Evolutionary conservation across 495 filamentous ascomycete genomes (phyloP).

Genomic region (Aspergillus steynii): DNA sequence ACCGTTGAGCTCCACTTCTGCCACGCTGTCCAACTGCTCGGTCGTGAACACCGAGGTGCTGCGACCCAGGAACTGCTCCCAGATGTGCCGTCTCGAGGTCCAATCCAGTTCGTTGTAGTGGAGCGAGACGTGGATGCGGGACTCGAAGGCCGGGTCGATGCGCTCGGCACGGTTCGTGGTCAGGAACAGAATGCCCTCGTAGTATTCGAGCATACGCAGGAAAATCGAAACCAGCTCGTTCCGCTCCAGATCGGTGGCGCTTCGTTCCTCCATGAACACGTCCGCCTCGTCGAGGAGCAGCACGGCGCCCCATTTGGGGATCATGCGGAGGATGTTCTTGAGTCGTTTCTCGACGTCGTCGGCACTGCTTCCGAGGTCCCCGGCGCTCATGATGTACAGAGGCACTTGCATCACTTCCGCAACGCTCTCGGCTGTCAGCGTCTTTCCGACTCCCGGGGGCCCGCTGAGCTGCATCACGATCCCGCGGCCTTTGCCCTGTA

Average conservation of each 20-base stretch:
- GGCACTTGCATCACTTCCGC: constrained; percentile 33
- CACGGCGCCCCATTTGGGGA: constrained; percentile 46
- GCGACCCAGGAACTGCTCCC: constrained; percentile 28
- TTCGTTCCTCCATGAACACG: constrained; percentile 44
- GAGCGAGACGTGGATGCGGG: constrained; percentile 52
- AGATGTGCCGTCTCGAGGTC: constrained; percentile 29
- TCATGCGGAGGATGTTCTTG: constrained; percentile 50
- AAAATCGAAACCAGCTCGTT: constrained; percentile 53
- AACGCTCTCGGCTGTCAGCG: constrained; percentile 41
- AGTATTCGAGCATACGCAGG: constrained; percentile 53
- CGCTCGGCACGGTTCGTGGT: constrained; percentile 54
- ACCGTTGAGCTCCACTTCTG: constrained; percentile 28
- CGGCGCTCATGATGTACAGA: constrained; percentile 48
- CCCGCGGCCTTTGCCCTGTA: constrained; percentile 36
- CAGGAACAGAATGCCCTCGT: constrained; percentile 63
- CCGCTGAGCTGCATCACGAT: constrained; percentile 44
- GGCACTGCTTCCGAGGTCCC: constrained; percentile 54
- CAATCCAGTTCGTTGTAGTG: constrained; percentile 43
- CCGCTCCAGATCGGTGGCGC: constrained; percentile 31
- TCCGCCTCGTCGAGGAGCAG: constrained; percentile 51
- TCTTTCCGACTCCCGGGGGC: constrained; percentile 45
- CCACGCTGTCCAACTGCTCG: constrained; percentile 33
- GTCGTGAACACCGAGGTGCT: constrained; percentile 20
- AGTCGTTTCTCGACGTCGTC: constrained; percentile 51
- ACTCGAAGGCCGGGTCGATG: constrained; percentile 53